A percentile compares a stretch with the other conserved stretches of the same genome.
Conservation (phyloP, 768 basidiomycete genomes). For the Chalciporus chontae region DNA sequence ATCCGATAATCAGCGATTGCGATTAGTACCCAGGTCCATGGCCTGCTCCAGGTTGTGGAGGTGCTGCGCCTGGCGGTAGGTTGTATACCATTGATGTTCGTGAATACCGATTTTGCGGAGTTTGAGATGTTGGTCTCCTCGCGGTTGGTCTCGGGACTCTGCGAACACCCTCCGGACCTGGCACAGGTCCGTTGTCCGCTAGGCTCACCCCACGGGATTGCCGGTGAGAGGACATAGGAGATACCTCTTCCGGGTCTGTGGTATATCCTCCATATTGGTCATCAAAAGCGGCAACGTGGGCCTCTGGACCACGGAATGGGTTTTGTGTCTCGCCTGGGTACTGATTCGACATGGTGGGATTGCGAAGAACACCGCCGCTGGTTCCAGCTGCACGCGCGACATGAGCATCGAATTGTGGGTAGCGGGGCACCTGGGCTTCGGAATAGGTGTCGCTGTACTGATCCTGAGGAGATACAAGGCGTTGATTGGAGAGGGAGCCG, state of each 20-base stretch:
- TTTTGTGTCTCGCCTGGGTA: conserved; percentile 49
- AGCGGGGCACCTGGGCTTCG: conserved; percentile 16
- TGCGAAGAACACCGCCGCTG: conserved; percentile 39
- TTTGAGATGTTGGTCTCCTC: conserved; percentile 60
- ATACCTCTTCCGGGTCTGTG: conserved; percentile 37
- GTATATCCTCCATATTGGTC: conserved; percentile 31
- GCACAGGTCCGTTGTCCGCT: conserved; percentile 81
- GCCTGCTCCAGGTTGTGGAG: conserved; percentile 43
- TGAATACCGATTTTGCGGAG: conserved; percentile 68
- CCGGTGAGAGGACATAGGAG: conserved; percentile 11
- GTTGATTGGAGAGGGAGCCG: conserved; percentile 42
- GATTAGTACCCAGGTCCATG: conserved; percentile 14
- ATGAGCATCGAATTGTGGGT: conserved; percentile 39
- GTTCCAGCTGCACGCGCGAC: conserved; percentile 36
- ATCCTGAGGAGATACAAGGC: conserved; percentile 37
- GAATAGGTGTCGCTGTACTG: conserved; percentile 28
- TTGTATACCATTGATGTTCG: conserved; percentile 48
- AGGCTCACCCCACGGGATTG: conserved; percentile 67
- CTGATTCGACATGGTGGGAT: conserved; percentile 33
- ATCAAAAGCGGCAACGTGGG: conserved; percentile 38
- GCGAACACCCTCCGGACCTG: conserved; percentile 73
- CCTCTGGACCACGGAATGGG: conserved; percentile 54
- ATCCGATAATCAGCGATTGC: not conserved
- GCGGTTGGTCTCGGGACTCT: conserved; percentile 61
- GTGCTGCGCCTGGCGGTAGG: conserved; percentile 75